Evolutionary conservation across 495 filamentous ascomycete species (phyloP).

Genomic region (Penicillium samsonianum): DNA sequence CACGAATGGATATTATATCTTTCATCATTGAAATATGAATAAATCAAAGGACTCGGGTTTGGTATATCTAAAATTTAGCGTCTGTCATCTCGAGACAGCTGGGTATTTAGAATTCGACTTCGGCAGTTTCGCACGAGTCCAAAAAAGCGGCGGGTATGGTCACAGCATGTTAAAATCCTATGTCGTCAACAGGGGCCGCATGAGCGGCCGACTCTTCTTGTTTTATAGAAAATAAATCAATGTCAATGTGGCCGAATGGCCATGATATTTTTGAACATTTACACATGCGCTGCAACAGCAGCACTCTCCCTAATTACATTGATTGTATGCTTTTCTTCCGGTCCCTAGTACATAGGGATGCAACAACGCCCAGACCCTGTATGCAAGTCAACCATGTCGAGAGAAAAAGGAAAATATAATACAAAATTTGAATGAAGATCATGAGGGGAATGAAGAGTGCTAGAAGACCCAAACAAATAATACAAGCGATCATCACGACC

Average conservation of each 20-base stretch:
- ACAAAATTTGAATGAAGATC: slow-evolving; percentile 14
- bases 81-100: background rate
- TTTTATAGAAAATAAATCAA: background rate
- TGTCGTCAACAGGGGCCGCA: too few species aligned
- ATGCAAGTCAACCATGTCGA: slow-evolving; percentile 20
- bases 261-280: background rate
- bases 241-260: background rate
- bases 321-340: slow-evolving; percentile 5
- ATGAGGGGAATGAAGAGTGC: slow-evolving; percentile 9
- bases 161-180: background rate
- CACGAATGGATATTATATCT: background rate
- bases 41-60: background rate
- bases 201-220: background rate
- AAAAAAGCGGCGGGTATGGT: background rate
- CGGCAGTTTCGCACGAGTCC: background rate
- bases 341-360: slow-evolving; percentile 4
- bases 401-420: slow-evolving; percentile 16
- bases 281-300: slow-evolving; percentile 2
- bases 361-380: slow-evolving; percentile 25
- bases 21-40: background rate
- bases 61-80: background rate
- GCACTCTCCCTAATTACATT: slow-evolving; percentile 10
- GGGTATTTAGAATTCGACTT: background rate
- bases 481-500: slow-evolving; percentile 18
- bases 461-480: slow-evolving; percentile 18